Conservation (phyloP, 306 rosid species). For the Cicer arietinum region DNA sequence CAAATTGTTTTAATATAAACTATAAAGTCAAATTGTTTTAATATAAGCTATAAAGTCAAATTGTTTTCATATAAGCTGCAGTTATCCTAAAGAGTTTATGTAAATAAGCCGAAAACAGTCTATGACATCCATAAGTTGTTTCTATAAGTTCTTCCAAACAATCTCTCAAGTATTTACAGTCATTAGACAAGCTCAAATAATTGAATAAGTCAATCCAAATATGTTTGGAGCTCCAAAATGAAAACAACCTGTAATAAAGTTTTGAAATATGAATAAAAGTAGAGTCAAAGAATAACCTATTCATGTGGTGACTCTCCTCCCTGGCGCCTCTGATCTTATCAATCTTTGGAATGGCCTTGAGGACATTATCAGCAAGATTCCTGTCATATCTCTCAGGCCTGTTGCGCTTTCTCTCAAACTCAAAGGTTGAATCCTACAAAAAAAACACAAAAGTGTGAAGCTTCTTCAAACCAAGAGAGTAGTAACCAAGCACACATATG, state of each 20-base stretch:
- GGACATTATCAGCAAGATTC: constrained; percentile 56
- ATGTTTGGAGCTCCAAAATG: not conserved
- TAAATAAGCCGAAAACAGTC: too few species aligned
- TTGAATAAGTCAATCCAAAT: too few species aligned
- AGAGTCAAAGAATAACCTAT: constrained; percentile 55
- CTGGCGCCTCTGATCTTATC: constrained; percentile 64
- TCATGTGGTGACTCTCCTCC: constrained; percentile 53
- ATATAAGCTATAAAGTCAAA: too few species aligned
- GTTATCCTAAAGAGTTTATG: too few species aligned
- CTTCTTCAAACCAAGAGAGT: not conserved
- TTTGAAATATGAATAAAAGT: constrained; percentile 5
- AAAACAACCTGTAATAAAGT: not conserved
- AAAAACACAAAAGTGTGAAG: not conserved
- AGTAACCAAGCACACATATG: not conserved
- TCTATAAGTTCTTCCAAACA: too few species aligned
- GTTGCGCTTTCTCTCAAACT: constrained; percentile 94
- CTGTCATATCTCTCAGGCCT: constrained; percentile 93
- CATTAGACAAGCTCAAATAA: too few species aligned
- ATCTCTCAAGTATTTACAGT: too few species aligned
- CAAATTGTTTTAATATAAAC: too few species aligned
- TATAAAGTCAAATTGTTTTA: too few species aligned
- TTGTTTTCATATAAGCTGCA: too few species aligned
- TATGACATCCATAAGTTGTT: too few species aligned
- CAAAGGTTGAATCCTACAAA: constrained; percentile 79
- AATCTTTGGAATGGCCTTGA: constrained; percentile 75